A percentile compares a stretch with the other conserved stretches of the same genome.
Evolutionary conservation across 257 asterid genomes (phyloP).

Genomic region (Primulina huaijiensis): DNA sequence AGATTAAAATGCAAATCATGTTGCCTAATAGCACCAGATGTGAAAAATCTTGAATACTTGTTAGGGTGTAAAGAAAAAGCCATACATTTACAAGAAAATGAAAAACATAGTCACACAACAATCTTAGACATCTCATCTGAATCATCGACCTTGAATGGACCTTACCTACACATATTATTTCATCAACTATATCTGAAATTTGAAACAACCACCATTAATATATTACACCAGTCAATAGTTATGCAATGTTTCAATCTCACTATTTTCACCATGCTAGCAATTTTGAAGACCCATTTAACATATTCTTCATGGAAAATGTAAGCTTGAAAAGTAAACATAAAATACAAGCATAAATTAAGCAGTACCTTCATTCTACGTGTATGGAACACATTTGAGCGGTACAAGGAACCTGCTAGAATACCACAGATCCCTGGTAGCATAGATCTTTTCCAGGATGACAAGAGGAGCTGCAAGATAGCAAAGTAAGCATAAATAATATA

Average conservation of each 20-base stretch:
- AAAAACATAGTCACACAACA: not conserved
- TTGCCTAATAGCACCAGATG: not conserved
- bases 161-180: not conserved
- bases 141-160: not conserved
- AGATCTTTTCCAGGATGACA: slow-evolving; percentile 97
- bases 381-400: slow-evolving; percentile 68
- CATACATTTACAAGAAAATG: not conserved
- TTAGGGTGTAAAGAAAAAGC: not conserved
- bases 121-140: not conserved
- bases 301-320: slow-evolving; percentile 10
- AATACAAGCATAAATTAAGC: slow-evolving; percentile 13
- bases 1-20: slow-evolving; percentile 1
- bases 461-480: slow-evolving; percentile 64
- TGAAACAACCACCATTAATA: not conserved
- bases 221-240: not conserved
- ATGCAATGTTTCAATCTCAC: not conserved
- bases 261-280: not conserved
- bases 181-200: not conserved
- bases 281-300: slow-evolving; percentile 9
- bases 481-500: slow-evolving; percentile 18
- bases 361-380: slow-evolving; percentile 79
- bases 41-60: not conserved
- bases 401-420: slow-evolving; percentile 86
- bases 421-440: slow-evolving; percentile 95
- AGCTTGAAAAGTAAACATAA: slow-evolving; percentile 5